Conservation (phyloP, 1,139 yeast genomes). For the Blastobotrys arbuscula region DNA sequence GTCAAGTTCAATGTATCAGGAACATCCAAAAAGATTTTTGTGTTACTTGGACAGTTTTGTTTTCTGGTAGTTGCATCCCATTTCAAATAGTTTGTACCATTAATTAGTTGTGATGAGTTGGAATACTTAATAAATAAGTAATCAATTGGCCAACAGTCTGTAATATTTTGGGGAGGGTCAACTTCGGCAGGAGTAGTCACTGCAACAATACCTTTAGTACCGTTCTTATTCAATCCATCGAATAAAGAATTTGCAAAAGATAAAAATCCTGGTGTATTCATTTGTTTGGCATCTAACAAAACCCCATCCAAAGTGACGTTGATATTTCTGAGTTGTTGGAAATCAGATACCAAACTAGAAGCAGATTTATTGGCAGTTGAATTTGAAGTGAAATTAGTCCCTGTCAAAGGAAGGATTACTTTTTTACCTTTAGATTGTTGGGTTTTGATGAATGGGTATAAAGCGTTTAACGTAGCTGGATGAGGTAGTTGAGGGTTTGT, state of each 20-base stretch:
- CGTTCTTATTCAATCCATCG: neutral
- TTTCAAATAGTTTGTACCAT: neutral
- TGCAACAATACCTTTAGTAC: neutral
- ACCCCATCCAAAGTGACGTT: neutral
- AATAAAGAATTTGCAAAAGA: neutral
- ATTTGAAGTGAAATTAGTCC: neutral
- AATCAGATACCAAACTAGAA: neutral
- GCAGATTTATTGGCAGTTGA: neutral
- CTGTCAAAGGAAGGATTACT: neutral
- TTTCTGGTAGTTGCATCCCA: neutral
- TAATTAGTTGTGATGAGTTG: neutral
- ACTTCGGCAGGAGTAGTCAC: neutral
- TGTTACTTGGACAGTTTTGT: neutral
- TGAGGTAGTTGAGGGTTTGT: neutral
- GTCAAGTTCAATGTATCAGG: neutral
- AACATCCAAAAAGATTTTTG: neutral
- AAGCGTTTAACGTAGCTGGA: neutral
- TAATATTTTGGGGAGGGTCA: neutral
- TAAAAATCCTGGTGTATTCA: neutral
- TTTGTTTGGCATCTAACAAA: neutral
- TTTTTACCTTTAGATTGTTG: neutral
- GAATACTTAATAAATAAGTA: neutral
- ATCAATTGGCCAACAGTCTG: constrained; percentile 1
- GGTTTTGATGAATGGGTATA: neutral
- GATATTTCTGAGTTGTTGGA: neutral